Evolutionary conservation across 768 basidiomycete genomes (phyloP).

Genomic region (Suillus placidus): DNA sequence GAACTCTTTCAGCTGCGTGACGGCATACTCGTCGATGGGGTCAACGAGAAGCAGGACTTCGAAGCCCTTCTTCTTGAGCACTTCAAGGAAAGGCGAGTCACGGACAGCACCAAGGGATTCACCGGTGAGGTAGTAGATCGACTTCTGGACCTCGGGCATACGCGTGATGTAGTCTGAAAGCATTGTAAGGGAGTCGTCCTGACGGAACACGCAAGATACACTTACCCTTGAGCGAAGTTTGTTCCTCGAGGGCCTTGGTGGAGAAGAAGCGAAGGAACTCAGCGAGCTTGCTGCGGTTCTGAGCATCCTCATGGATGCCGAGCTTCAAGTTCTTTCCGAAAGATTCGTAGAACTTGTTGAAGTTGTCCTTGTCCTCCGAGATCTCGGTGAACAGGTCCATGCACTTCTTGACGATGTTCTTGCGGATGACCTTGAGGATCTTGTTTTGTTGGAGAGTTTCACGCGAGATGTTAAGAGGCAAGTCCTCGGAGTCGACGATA

Average conservation of each 20-base stretch:
- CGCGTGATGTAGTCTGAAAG: constrained; percentile 94
- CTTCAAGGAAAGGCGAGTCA: constrained; percentile 99
- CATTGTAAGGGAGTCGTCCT: background rate
- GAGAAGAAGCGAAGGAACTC: constrained; percentile 99
- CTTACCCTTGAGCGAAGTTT: constrained; percentile 89
- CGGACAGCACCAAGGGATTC: constrained; percentile 89
- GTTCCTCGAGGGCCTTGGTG: constrained; percentile 90
- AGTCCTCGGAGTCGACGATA: constrained; percentile 99
- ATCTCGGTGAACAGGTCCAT: constrained; percentile 95
- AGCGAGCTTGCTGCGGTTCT: constrained; percentile 98
- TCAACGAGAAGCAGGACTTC: constrained; percentile 97
- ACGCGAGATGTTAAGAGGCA: constrained; percentile 99
- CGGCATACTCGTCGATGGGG: constrained; percentile 98
- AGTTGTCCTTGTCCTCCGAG: constrained; percentile 99
- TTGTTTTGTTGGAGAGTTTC: constrained; percentile 99
- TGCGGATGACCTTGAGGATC: constrained; percentile 99
- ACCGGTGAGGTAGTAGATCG: constrained; percentile 99
- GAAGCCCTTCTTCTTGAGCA: constrained; percentile 99
- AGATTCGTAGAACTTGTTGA: constrained; percentile 94
- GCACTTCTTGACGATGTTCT: constrained; percentile 99
- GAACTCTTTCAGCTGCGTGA: constrained; percentile 99
- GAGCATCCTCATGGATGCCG: constrained; percentile 98
- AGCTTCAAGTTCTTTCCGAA: constrained; percentile 99
- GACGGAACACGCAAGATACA: constrained; percentile 12
- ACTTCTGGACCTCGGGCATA: constrained; percentile 98